Evolutionary conservation across 148 eudicot genomes (phyloP).

Genomic region (Agrostemma githago): DNA sequence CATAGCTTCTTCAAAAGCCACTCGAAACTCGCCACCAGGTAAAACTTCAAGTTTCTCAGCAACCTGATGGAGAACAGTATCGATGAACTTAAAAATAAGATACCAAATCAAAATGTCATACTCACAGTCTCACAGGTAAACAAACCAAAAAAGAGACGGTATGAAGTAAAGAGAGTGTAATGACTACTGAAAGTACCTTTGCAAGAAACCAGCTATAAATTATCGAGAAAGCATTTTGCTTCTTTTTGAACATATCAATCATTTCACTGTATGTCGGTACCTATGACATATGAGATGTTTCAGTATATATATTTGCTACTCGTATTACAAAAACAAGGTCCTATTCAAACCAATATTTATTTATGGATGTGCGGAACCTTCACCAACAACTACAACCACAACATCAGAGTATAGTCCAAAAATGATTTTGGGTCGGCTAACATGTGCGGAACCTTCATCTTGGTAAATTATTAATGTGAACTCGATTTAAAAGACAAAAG

Average conservation of each 20-base stretch:
- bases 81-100: neutral
- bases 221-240: slow-evolving; percentile 79
- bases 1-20: slow-evolving; percentile 92
- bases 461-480: neutral
- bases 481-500: neutral
- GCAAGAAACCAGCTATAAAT: slow-evolving; percentile 98
- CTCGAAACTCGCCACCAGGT: slow-evolving; percentile 96
- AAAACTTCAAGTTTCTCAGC: slow-evolving; percentile 88
- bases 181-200: slow-evolving; percentile 46
- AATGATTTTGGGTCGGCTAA: too few species aligned
- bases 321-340: neutral
- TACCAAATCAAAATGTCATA: neutral
- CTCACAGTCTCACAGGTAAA: neutral
- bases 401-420: too few species aligned
- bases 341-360: neutral
- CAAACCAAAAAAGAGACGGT: neutral
- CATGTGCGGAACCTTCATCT: neutral
- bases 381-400: neutral
- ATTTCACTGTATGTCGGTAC: slow-evolving; percentile 81
- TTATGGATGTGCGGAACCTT: neutral
- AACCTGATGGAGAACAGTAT: slow-evolving; percentile 39
- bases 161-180: neutral
- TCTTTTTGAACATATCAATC: slow-evolving; percentile 90
- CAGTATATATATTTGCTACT: neutral
- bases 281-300: slow-evolving; percentile 34